A percentile compares a stretch with the other conserved stretches of the same genome.
phyloP scores from a whole-genome alignment of 1,139 yeast genomes.

The Zygosaccharomyces sapae region DNA sequence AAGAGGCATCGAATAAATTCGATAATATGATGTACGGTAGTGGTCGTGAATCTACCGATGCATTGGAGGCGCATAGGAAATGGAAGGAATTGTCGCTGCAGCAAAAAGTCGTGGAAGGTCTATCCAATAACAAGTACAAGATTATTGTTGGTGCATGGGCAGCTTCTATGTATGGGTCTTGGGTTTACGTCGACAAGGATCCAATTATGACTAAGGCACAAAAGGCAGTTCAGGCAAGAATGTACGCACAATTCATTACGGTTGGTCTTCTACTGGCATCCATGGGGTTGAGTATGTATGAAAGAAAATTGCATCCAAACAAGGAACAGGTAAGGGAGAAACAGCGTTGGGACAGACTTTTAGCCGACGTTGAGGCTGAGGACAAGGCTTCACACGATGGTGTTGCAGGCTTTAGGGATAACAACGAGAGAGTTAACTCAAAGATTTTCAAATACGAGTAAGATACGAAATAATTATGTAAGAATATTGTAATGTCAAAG shows the following conservation, averaged over 20 bases:
- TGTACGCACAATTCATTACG: slow-evolving; percentile 85
- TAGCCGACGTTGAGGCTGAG: slow-evolving; percentile 40
- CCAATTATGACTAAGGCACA: slow-evolving; percentile 74
- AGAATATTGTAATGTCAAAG: too few relatives aligned
- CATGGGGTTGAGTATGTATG: slow-evolving; percentile 59
- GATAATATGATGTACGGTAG: slow-evolving; percentile 48
- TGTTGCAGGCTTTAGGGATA: slow-evolving; percentile 23
- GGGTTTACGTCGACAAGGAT: slow-evolving; percentile 72
- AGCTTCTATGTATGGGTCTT: slow-evolving; percentile 77
- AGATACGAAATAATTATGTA: background rate
- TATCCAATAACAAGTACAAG: slow-evolving; percentile 64
- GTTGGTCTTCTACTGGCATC: slow-evolving; percentile 62
- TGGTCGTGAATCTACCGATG: slow-evolving; percentile 37
- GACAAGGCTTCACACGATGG: slow-evolving; percentile 30
- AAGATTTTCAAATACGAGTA: slow-evolving; percentile 32
- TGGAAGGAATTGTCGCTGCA: slow-evolving; percentile 47
- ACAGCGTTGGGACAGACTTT: slow-evolving; percentile 43
- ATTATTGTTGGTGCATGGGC: slow-evolving; percentile 82
- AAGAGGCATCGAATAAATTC: slow-evolving; percentile 53
- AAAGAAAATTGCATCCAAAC: slow-evolving; percentile 49
- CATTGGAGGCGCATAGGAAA: slow-evolving; percentile 47
- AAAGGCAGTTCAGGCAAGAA: slow-evolving; percentile 88
- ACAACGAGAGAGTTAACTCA: slow-evolving; percentile 34
- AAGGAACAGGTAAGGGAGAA: slow-evolving; percentile 38
- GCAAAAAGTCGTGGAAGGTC: slow-evolving; percentile 46